These are phyloP conservation scores for Parietichytrium sp. DNA, from an alignment of 108 stramenopile species.

Conservation along the genomic window DNA sequence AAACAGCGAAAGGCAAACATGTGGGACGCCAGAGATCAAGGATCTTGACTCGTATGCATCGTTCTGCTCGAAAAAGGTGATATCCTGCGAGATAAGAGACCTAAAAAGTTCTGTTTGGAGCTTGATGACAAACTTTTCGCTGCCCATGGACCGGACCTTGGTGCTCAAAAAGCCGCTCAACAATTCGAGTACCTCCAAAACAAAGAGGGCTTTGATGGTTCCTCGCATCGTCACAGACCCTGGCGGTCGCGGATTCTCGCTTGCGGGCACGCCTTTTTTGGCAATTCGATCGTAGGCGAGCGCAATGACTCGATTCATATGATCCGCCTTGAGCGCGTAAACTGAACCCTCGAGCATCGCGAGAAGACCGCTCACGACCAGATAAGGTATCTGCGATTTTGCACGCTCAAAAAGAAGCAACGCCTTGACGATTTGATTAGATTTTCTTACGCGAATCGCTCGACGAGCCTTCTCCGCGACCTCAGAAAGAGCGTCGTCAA, in stretches of 20 bases:
- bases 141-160: constrained; percentile 21
- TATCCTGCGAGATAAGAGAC: constrained; percentile 9
- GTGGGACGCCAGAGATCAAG: neutral
- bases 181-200: neutral
- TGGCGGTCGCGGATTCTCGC: too few species aligned
- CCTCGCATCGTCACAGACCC: neutral
- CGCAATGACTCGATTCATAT: constrained; percentile 21
- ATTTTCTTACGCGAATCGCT: neutral
- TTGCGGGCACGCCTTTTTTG: neutral
- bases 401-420: constrained; percentile 14
- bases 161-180: constrained; percentile 26
- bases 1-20: constrained; percentile 18
- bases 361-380: neutral
- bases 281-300: neutral
- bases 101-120: constrained; percentile 27
- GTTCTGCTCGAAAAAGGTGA: constrained; percentile 26
- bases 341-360: neutral
- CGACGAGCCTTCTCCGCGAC: neutral
- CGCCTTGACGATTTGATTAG: constrained; percentile 8
- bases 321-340: neutral
- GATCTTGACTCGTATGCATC: constrained; percentile 1
- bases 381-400: constrained; percentile 10
- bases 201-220: neutral
- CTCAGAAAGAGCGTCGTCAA: neutral
- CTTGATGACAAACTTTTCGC: neutral